Evolutionary conservation across 345 rosid genomes (phyloP), one percentile per base, ranked within the genome.

Genomic region (Syzygium aqueum): DNA sequence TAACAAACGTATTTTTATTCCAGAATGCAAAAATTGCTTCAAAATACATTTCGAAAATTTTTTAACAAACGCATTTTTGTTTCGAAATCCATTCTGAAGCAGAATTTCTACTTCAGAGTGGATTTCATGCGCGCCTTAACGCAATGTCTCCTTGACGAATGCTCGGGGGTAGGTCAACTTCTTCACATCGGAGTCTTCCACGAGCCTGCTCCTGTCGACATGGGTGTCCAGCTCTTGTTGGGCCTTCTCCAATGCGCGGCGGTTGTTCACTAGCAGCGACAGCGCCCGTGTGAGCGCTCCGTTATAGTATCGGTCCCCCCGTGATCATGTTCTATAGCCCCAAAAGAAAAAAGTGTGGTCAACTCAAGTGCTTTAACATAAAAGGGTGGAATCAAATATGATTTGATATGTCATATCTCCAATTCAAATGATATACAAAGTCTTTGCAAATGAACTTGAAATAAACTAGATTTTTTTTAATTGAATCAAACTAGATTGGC

Each of bases 251-350:
- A 92, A 63, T 22, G 49, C 67, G 1, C 73, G 77, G 22, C 77
- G 90, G 87, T 92, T 54, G 88, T 91, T 90, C 23, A 90, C 86
- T 10, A 93, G 84, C 30, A 90, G 59, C 4, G 92, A 90, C 22
- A 90, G 28, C 19, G 89, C 86, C 94, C 92, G 91, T 46, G 77
- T 85, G 37, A 92, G 89, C 21, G 84, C 86, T 5, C 88, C 85
- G 84, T 87, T 25, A 89, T 73, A 5, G 93, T 82, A 85, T 93
- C 93, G 52, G 82, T 87, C 30, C 88, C 92, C 23, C 88, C 91
- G 77, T 8, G 16, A 91, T 73, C 78, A 89, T 23, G 52, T 84
- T 89, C 92, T 92, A 83, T 7, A 46, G 21, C 5, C 0, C 11
- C 4, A 14, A n/a, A 67, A 61, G 17, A 67, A 2, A 28, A 16